Base-by-base conservation (phyloP, 306 rosid species). In the Quercus ilex region DNA sequence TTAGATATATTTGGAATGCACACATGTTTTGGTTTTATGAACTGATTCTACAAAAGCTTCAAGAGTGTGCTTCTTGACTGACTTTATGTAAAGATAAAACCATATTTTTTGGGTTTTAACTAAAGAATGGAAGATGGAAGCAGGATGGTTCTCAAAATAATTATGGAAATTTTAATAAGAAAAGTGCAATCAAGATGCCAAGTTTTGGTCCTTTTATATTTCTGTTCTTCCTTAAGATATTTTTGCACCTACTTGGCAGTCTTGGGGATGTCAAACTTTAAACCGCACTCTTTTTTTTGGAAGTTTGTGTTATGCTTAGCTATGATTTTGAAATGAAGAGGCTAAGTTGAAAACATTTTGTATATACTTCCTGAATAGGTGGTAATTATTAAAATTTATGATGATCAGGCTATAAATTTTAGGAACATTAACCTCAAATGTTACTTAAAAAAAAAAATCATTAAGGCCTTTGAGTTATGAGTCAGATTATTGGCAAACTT, bases 401-500 rank as follows among this genome's bases (percentile, higher is more conserved):
- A 31, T 79, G 43, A 64, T 75, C 65, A 60, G 77, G 78, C 43
- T 79, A 18, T 68, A 49, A 25, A 35, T 52, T 69, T n/a, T 38
- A 20, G 73, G 74, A 69, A 84, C 46, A 62, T 70, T 14, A 58
- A 53, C 59, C 43, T 69, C 55, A 26, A 51, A 58, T 41, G 4
- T 57, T 69, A 55, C 49, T 20, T 49, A 35, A 5, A 6, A 0
- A 38, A 38, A 41, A 8, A 41, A 41, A 41, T 78, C 74, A 30
- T 56, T 20, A 19, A 20, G 28, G 43, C 76, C 73, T 73, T 58
- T 33, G 1, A 74, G 72, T 67, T 38, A 19, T 67, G 28, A n/a
- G 72, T 33, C 51, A n/a, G 51, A 18, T 67, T 18, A 64, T 28
- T 64, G 41, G 13, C 21, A 2, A 33, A 35, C 72, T 35, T 28